Percentiles rank a stretch among this genome's conserved stretches.
These are phyloP conservation scores for Moesziomyces sp. DNA, from an alignment of 1,284 basidiomycete species.

Conservation along the genomic window DNA sequence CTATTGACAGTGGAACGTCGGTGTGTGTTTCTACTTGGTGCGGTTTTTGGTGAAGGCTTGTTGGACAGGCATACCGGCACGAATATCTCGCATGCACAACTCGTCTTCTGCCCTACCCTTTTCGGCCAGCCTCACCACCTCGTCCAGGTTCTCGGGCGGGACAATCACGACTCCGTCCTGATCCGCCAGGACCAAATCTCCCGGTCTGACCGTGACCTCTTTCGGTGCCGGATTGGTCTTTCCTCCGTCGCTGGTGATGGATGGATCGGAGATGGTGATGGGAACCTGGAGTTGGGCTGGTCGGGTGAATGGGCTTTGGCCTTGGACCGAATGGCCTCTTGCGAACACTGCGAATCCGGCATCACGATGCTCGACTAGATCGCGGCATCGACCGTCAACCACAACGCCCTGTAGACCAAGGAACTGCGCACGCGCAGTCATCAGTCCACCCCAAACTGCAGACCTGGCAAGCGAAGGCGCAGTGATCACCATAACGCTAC, in stretches of 20 bases:
- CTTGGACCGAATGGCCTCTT: conserved; percentile 83
- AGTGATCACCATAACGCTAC: conserved; percentile 77
- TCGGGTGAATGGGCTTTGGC: conserved; percentile 86
- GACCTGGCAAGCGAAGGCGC: conserved; percentile 81
- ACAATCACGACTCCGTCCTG: conserved; percentile 90
- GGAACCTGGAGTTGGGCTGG: conserved; percentile 82
- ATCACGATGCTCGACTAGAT: conserved; percentile 79
- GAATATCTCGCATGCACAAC: conserved; percentile 80
- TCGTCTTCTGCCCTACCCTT: conserved; percentile 78
- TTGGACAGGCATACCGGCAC: conserved; percentile 78
- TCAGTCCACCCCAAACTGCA: conserved; percentile 90
- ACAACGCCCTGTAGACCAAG: conserved; percentile 79
- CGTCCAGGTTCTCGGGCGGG: conserved; percentile 73
- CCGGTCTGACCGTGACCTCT: conserved; percentile 75
- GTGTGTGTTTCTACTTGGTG: conserved; percentile 70
- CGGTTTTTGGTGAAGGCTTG: conserved; percentile 82
- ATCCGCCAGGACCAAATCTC: conserved; percentile 86
- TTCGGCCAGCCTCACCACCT: conserved; percentile 75
- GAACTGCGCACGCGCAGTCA: conserved; percentile 83
- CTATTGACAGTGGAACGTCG: too few species aligned
- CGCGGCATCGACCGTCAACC: conserved; percentile 82
- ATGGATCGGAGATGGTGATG: conserved; percentile 73
- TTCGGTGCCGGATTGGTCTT: not conserved
- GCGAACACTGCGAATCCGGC: conserved; percentile 75
- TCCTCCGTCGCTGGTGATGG: not conserved